Percentiles rank a stretch among this genome's conserved stretches.
These are phyloP conservation scores for Cymbopogon citratus DNA, from an alignment of 176 grass and related monocot species.

Conservation along the genomic window DNA sequence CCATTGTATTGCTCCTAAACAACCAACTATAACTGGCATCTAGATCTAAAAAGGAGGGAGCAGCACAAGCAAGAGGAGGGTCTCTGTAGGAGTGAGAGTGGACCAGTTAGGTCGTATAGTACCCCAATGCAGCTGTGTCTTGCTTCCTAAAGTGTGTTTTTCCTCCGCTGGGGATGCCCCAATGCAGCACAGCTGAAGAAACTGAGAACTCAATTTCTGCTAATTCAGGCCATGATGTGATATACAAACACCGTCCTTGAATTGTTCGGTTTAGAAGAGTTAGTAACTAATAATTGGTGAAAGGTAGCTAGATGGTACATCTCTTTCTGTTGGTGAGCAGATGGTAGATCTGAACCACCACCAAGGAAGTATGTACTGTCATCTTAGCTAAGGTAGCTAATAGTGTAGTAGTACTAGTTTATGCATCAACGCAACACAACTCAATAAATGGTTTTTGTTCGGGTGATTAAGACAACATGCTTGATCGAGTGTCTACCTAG, in stretches of 20 bases:
- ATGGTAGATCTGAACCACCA: conserved; percentile 15
- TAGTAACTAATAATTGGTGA: background rate
- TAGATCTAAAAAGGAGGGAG: conserved; percentile 20
- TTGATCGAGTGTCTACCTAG: background rate
- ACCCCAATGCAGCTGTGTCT: background rate
- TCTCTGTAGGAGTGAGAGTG: conserved; percentile 11
- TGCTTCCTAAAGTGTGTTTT: background rate
- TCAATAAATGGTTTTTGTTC: background rate
- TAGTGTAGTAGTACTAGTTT: background rate
- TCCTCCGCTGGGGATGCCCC: background rate
- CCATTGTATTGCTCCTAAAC: background rate
- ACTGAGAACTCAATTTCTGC: background rate
- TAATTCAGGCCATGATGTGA: background rate
- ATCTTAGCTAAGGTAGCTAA: background rate
- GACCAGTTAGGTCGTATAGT: background rate
- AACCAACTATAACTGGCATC: conserved; percentile 28
- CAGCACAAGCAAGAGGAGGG: background rate
- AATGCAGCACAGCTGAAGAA: background rate
- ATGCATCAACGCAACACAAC: background rate
- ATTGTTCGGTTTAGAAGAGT: background rate
- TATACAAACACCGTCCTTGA: background rate
- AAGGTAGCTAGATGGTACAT: background rate
- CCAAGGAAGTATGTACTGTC: background rate
- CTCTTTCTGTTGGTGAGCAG: conserved; percentile 20
- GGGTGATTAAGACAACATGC: conserved; percentile 18